Base-by-base conservation (phyloP, 1,139 yeast genomes). In the Geotrichum aggregatum region DNA sequence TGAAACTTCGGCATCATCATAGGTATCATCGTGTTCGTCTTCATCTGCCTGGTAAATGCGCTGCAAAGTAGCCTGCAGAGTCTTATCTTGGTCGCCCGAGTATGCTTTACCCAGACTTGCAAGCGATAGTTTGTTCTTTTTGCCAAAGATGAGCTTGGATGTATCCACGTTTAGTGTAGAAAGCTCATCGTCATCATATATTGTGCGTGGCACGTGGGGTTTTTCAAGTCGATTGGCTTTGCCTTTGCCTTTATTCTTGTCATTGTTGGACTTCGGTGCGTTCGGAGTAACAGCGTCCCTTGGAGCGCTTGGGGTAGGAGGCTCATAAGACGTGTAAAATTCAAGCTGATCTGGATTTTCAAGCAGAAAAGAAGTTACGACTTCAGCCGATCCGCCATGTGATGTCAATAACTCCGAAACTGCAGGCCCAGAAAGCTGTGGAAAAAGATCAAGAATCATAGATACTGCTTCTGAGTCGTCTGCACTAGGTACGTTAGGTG, bases 1-100 rank as follows among this genome's bases (percentile, higher is more conserved):
- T n/a, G 36, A 11, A 7, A 66, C 72, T 54, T 84, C 94, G 35
- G 84, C 84, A 43, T 84, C 95, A 50, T 80, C 84, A 63, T 87
- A 87, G 0, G 95, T 86, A 61, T 88, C 96, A 65, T 87, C 96
- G 2, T 86, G 82, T 59, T 86, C 95, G 56, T 76, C 80, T 61
- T 86, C 95, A 56, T 85, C 92, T 19, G 81, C 77, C 47, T 83
- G 86, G 61, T 85, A 83, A 56, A 86, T 71, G 59, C 84, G 67
- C 52, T 80, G 70, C 58, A 87, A 71, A 0, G 94, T 91, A 45
- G 83, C 79, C 8, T 78, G 73, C 44, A 87, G 67, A 0, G 87
- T 81, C 59, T 73, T 77, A 42, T 72, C 73, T 16, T 54, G 55
- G 40, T 62, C 67, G 44, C 50, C 31, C 38, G 40, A 45, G 45